These are phyloP conservation scores for Aspergillus quadrilineatus DNA, from an alignment of 2,329 filamentous ascomycete species.

Conservation along the genomic window DNA sequence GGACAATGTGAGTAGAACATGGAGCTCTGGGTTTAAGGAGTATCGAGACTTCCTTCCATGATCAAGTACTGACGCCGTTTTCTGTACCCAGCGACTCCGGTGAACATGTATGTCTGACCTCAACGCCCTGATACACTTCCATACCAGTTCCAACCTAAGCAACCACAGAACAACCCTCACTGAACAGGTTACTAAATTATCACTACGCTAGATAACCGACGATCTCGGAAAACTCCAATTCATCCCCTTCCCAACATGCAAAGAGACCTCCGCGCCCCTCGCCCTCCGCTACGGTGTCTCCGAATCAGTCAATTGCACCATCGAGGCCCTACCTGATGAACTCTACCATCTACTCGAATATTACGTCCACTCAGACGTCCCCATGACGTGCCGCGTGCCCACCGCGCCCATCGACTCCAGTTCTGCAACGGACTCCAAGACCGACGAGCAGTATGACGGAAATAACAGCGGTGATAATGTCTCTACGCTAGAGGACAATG, in stretches of 20 bases:
- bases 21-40: background rate
- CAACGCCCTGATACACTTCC: background rate
- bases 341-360: constrained; percentile 66
- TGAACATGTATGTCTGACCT: constrained; percentile 29
- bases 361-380: constrained; percentile 95
- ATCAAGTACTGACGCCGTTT: background rate
- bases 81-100: constrained; percentile 28
- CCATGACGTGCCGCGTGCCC: constrained; percentile 85
- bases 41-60: background rate
- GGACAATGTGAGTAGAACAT: constrained; percentile 63
- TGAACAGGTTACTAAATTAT: background rate
- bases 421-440: constrained; percentile 15
- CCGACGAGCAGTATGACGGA: constrained; percentile 31
- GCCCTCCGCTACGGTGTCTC: constrained; percentile 78
- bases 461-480: constrained; percentile 41
- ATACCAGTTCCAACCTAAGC: background rate
- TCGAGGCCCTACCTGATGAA: constrained; percentile 52
- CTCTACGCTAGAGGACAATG: constrained; percentile 24
- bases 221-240: constrained; percentile 80
- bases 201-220: constrained; percentile 62
- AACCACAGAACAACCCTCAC: background rate
- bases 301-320: constrained; percentile 60
- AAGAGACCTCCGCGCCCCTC: constrained; percentile 79
- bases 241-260: constrained; percentile 85
- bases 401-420: constrained; percentile 62